These are phyloP conservation scores for Glycine tomentella DNA, from an alignment of 306 rosid species.

Conservation along the genomic window DNA sequence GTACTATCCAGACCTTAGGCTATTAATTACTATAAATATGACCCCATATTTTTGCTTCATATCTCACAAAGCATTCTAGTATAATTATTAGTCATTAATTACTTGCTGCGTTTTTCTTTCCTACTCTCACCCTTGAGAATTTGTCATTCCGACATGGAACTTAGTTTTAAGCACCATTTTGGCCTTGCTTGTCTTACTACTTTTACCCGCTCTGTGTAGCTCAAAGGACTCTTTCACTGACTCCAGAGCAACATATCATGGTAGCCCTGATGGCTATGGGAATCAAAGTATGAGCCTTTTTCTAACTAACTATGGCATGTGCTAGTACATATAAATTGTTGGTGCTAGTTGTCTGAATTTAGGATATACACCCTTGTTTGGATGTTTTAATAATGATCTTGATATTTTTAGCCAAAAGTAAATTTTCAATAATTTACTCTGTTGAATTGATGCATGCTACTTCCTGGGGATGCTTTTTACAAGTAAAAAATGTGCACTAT, in stretches of 20 bases:
- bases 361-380: constrained; percentile 1
- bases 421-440: constrained; percentile 5
- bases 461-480: not conserved
- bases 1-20: constrained; percentile 12
- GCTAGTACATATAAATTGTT: constrained; percentile 1
- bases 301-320: not conserved
- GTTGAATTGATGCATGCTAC: not conserved
- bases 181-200: constrained; percentile 51
- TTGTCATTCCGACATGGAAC: constrained; percentile 50
- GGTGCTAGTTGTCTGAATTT: not conserved
- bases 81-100: not conserved
- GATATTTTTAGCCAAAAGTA: not conserved
- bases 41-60: constrained; percentile 45
- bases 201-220: constrained; percentile 63
- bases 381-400: not conserved
- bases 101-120: not conserved
- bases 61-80: constrained; percentile 40
- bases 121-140: not conserved
- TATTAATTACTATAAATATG: constrained; percentile 58
- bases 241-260: constrained; percentile 89
- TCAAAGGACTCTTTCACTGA: constrained; percentile 59
- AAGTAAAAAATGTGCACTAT: not conserved
- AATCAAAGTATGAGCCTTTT: constrained; percentile 59
- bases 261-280: constrained; percentile 90
- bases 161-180: constrained; percentile 45